Percentiles rank a stretch among this genome's conserved stretches.
phyloP scores from a whole-genome alignment of 2,329 filamentous ascomycete species.

The Colletotrichum musicola region DNA sequence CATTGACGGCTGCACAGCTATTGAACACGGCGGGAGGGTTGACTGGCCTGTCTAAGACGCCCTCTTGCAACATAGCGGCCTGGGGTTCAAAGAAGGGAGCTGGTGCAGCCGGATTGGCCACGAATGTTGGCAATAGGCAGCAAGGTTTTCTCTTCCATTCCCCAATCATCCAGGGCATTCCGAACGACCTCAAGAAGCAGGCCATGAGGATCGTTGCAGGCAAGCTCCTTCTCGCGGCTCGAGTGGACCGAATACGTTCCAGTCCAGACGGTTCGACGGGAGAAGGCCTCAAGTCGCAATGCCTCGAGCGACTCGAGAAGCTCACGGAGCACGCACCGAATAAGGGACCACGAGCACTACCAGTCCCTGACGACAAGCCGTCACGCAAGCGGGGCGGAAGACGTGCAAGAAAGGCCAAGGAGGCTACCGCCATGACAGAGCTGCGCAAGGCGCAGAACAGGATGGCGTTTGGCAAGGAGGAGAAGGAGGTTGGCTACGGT shows the following conservation, averaged over 20 bases:
- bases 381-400: slow-evolving; percentile 92
- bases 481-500: slow-evolving; percentile 92
- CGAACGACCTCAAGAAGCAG: slow-evolving; percentile 88
- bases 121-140: slow-evolving; percentile 89
- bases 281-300: slow-evolving; percentile 84
- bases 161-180: slow-evolving; percentile 84
- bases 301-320: slow-evolving; percentile 89
- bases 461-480: slow-evolving; percentile 95
- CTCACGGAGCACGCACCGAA: slow-evolving; percentile 92
- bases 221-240: slow-evolving; percentile 93
- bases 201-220: slow-evolving; percentile 95
- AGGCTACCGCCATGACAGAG: slow-evolving; percentile 96
- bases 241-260: slow-evolving; percentile 88
- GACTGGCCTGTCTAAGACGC: slow-evolving; percentile 89
- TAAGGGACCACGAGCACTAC: slow-evolving; percentile 86
- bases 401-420: slow-evolving; percentile 92
- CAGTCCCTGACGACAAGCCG: slow-evolving; percentile 95
- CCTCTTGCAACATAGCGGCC: slow-evolving; percentile 91
- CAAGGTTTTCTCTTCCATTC: slow-evolving; percentile 96
- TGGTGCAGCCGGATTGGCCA: slow-evolving; percentile 82
- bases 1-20: slow-evolving; percentile 93
- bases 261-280: slow-evolving; percentile 86
- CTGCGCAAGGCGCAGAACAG: slow-evolving; percentile 96
- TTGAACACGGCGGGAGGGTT: slow-evolving; percentile 94
- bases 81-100: slow-evolving; percentile 91